Evolutionary conservation across 192 early-diverging fungal species (phyloP).

Genomic region (Umbelopsis sp.): DNA sequence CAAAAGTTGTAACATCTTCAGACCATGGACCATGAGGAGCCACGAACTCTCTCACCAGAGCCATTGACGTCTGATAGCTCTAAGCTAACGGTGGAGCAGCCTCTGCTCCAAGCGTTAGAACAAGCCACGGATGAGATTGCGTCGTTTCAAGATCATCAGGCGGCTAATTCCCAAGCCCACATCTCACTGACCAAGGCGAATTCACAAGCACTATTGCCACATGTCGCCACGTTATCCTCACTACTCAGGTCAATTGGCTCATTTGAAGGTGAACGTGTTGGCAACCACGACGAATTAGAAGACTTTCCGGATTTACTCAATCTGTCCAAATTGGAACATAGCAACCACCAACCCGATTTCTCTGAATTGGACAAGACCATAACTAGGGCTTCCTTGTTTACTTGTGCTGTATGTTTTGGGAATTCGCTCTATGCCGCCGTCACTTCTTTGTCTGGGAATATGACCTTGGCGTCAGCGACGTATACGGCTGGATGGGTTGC

Average conservation of each 20-base stretch:
- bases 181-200: background rate
- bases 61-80: background rate
- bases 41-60: background rate
- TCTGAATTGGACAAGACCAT: constrained; percentile 2
- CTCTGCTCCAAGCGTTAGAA: constrained; percentile 1
- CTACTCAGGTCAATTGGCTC: background rate
- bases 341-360: background rate
- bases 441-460: background rate
- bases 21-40: constrained; percentile 12
- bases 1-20: background rate
- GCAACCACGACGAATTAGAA: background rate
- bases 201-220: background rate
- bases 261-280: background rate
- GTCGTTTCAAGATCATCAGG: background rate
- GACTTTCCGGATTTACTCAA: constrained; percentile 11
- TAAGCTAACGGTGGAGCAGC: background rate
- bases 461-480: constrained; percentile 1
- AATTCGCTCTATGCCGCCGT: background rate
- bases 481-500: constrained; percentile 9
- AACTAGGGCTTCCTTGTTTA: background rate
- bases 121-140: constrained; percentile 1
- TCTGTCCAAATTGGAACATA: background rate
- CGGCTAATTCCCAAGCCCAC: background rate
- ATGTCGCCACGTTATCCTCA: background rate
- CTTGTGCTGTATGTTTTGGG: background rate